These are phyloP conservation scores for Aureobasidium uvarum DNA, from an alignment of 2,329 filamentous ascomycete genomes.

Conservation along the genomic window DNA sequence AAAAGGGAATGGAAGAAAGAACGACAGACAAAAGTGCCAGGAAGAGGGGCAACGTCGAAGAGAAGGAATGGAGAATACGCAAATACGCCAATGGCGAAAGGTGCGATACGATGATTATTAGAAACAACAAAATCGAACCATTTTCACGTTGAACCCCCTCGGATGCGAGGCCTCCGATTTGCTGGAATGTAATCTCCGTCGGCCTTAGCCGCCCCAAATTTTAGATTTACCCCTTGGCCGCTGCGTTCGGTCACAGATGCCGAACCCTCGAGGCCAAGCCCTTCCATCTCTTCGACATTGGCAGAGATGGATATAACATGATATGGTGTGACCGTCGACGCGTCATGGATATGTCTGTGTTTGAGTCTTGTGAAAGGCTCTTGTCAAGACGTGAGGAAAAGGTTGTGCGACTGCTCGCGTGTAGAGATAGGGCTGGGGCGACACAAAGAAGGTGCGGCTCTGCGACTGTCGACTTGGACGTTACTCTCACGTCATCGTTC, in stretches of 20 bases:
- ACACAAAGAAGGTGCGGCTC: conserved; percentile 13
- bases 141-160: conserved; percentile 21
- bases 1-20: background rate
- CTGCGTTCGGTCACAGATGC: background rate
- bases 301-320: background rate
- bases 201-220: background rate
- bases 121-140: conserved; percentile 24
- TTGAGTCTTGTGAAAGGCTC: background rate
- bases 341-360: background rate
- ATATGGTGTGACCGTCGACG: background rate
- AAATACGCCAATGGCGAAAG: conserved; percentile 10
- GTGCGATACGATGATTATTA: conserved; percentile 4
- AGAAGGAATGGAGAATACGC: conserved; percentile 18
- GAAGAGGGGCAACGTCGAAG: background rate
- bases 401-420: conserved; percentile 1
- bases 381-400: background rate
- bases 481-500: background rate
- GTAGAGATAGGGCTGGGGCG: background rate
- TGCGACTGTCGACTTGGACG: background rate
- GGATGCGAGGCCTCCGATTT: conserved; percentile 14
- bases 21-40: background rate
- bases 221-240: conserved; percentile 14
- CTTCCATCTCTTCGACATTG: background rate
- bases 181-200: conserved; percentile 15
- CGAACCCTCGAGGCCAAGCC: background rate